A percentile compares a stretch with the other conserved stretches of the same genome.
Evolutionary conservation across 352 stramenopile genomes (phyloP).

Genomic region (Halophytophthora batemanensis): DNA sequence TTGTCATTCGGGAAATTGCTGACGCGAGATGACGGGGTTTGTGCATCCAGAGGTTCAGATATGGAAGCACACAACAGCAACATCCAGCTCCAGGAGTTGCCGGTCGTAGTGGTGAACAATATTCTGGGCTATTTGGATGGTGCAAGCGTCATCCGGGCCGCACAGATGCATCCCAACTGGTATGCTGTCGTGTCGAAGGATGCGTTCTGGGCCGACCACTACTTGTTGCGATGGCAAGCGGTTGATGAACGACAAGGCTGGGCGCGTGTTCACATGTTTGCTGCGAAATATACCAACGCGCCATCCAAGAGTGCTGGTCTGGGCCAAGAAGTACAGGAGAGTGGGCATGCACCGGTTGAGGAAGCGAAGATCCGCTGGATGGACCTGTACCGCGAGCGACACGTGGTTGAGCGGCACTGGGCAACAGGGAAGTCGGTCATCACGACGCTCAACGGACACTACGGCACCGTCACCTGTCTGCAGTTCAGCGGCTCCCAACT

Average conservation of each 20-base stretch:
- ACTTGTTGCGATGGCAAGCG: conserved; percentile 13
- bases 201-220: conserved; percentile 20
- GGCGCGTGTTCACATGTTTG: conserved; percentile 6
- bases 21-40: too few species aligned
- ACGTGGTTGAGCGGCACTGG: conserved; percentile 26
- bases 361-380: conserved; percentile 3
- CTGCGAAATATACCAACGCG: conserved; percentile 1
- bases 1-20: too few species aligned
- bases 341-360: too few species aligned
- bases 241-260: conserved; percentile 12
- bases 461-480: conserved; percentile 26
- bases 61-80: background rate
- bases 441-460: conserved; percentile 27
- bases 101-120: conserved; percentile 11
- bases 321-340: too few species aligned
- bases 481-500: conserved; percentile 19
- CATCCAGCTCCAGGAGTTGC: conserved; percentile 11
- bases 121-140: conserved; percentile 17
- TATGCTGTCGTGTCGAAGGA: conserved; percentile 12
- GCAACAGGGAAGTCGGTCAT: conserved; percentile 17
- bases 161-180: conserved; percentile 14
- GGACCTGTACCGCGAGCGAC: conserved; percentile 18
- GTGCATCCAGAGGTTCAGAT: too few species aligned
- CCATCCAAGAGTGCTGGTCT: background rate
- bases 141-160: conserved; percentile 8